phyloP scores from a whole-genome alignment of 2,329 filamentous ascomycete species.

The Stylonectria norvegica region DNA sequence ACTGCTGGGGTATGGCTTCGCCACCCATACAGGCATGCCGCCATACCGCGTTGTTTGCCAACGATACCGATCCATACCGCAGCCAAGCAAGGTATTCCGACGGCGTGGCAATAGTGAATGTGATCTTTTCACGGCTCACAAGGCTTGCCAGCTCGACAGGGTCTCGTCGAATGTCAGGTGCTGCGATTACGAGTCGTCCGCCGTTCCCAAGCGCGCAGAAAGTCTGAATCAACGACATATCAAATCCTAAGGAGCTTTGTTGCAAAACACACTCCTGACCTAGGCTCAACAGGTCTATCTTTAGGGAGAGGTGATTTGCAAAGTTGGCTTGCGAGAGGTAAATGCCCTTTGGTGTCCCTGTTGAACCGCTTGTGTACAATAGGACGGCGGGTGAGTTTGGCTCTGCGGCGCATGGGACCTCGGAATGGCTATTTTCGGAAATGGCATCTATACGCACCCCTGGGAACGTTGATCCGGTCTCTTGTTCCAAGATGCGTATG shows the following conservation, averaged over 20 bases:
- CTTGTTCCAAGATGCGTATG: background rate
- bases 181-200: conserved; percentile 35
- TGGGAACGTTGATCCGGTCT: background rate
- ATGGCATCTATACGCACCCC: conserved; percentile 1
- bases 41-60: conserved; percentile 1
- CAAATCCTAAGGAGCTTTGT: conserved; percentile 40
- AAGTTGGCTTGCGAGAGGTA: conserved; percentile 30
- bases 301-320: conserved; percentile 27
- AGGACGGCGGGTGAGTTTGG: conserved; percentile 23
- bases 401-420: background rate
- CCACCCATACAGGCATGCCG: conserved; percentile 14
- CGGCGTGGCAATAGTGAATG: conserved; percentile 37
- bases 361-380: conserved; percentile 33
- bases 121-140: conserved; percentile 35
- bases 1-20: too few species aligned
- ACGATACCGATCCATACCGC: conserved; percentile 7
- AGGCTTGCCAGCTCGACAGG: conserved; percentile 32
- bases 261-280: conserved; percentile 33
- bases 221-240: conserved; percentile 38
- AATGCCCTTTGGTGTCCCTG: conserved; percentile 41
- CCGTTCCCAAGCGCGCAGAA: conserved; percentile 35
- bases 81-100: conserved; percentile 39
- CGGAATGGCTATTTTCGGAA: conserved; percentile 8
- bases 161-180: conserved; percentile 25
- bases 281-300: conserved; percentile 13